A percentile compares a stretch with the other conserved stretches of the same genome.
Conservation (phyloP, 495 filamentous ascomycete genomes). For the Xylaria flabelliformis region DNA sequence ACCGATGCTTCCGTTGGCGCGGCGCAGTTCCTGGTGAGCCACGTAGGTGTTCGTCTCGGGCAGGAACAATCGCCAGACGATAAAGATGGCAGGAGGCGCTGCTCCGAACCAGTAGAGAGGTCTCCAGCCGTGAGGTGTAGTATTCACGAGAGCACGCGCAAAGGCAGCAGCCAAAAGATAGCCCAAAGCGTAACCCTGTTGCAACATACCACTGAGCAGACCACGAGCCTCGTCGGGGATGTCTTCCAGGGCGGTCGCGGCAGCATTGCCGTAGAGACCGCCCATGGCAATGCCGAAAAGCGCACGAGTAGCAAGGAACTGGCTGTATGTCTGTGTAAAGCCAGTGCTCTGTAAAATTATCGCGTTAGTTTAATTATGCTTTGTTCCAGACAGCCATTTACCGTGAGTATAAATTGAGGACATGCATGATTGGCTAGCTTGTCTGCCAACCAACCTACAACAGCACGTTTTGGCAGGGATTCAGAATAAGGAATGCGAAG, state of each 20-base stretch:
- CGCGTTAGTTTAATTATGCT: slow-evolving; percentile 27
- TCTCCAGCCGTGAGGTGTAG: slow-evolving; percentile 76
- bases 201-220: slow-evolving; percentile 79
- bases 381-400: not conserved
- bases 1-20: slow-evolving; percentile 55
- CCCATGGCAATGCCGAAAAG: slow-evolving; percentile 93
- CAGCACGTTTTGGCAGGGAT: not conserved
- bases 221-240: slow-evolving; percentile 76
- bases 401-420: not conserved
- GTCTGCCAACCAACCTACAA: not conserved
- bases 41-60: slow-evolving; percentile 76
- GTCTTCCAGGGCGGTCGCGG: slow-evolving; percentile 85
- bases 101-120: slow-evolving; percentile 89
- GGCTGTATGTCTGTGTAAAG: slow-evolving; percentile 76
- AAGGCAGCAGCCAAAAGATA: slow-evolving; percentile 84
- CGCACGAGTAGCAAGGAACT: slow-evolving; percentile 80
- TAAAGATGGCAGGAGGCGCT: slow-evolving; percentile 79
- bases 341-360: slow-evolving; percentile 63
- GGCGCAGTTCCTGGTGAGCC: slow-evolving; percentile 66
- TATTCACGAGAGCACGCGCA: slow-evolving; percentile 72
- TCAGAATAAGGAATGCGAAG: slow-evolving; percentile 30
- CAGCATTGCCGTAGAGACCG: slow-evolving; percentile 85
- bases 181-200: slow-evolving; percentile 90
- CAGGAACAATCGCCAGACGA: slow-evolving; percentile 74
- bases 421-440: not conserved